Evolutionary conservation across 768 basidiomycete genomes (phyloP).

Genomic region (Pulveroboletus sp.): DNA sequence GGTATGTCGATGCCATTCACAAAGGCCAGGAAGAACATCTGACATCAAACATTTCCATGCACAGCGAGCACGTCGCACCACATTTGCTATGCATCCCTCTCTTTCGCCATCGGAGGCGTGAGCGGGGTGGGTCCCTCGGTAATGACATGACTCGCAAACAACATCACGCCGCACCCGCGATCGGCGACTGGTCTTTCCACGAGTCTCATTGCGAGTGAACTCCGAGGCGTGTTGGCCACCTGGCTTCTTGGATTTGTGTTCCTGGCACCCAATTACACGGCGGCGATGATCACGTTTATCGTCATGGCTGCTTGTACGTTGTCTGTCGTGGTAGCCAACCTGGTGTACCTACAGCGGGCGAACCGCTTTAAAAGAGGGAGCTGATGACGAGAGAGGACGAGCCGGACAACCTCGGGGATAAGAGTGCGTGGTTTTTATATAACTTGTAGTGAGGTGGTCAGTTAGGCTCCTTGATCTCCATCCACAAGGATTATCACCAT

Average conservation of each 20-base stretch:
- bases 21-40: background rate
- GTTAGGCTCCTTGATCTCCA: no score
- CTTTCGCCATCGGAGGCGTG: constrained; percentile 51
- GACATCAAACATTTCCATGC: no score
- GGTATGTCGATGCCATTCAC: background rate
- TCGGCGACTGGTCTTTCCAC: constrained; percentile 59
- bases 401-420: constrained; percentile 42
- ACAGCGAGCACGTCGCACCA: constrained; percentile 30
- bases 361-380: constrained; percentile 44
- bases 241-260: constrained; percentile 57
- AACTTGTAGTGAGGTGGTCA: constrained; percentile 30
- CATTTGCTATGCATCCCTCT: constrained; percentile 54
- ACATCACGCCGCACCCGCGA: constrained; percentile 52
- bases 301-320: constrained; percentile 39
- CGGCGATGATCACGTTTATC: constrained; percentile 39
- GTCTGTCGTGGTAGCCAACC: constrained; percentile 35
- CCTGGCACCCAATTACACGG: constrained; percentile 45
- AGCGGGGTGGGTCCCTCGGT: constrained; percentile 50
- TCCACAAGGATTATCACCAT: no score
- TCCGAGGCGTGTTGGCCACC: constrained; percentile 58
- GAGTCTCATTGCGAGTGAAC: constrained; percentile 53
- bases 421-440: constrained; percentile 56
- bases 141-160: constrained; percentile 61
- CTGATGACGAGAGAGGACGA: constrained; percentile 40
- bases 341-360: constrained; percentile 39